These are phyloP conservation scores for Ceriops decandra DNA, from an alignment of 345 rosid genomes.

Conservation along the genomic window DNA sequence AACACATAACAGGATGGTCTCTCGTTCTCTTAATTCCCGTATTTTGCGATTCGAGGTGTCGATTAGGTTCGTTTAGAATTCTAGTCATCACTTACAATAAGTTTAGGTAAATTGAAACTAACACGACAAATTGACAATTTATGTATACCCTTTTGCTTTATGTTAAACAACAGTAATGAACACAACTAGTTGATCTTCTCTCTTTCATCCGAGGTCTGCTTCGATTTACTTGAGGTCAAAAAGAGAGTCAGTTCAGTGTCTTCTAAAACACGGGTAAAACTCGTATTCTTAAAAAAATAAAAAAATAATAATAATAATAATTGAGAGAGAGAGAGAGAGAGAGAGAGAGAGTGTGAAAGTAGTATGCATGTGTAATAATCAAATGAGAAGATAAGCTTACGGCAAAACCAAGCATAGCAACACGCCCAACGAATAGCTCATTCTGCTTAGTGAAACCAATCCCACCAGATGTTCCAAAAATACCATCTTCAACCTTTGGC, in stretches of 20 bases:
- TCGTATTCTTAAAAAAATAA: not conserved
- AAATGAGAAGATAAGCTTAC: slow-evolving; percentile 40
- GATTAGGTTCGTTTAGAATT: no score
- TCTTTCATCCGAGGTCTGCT: not conserved
- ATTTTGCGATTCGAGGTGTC: no score
- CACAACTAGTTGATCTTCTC: not conserved
- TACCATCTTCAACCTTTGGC: slow-evolving; percentile 72
- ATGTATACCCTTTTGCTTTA: no score
- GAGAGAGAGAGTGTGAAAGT: not conserved
- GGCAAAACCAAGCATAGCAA: slow-evolving; percentile 97
- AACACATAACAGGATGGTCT: no score
- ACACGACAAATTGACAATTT: not conserved
- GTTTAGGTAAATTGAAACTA: not conserved
- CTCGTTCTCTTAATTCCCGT: no score
- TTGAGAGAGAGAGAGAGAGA: not conserved
- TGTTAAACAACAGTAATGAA: not conserved
- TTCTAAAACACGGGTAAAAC: no score
- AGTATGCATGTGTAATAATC: not conserved
- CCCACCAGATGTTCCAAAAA: slow-evolving; percentile 95
- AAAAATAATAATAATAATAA: not conserved
- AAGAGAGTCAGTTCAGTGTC: no score
- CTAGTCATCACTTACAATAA: not conserved
- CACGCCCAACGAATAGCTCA: slow-evolving; percentile 96
- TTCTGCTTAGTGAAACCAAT: slow-evolving; percentile 93
- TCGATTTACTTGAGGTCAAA: no score